These are phyloP conservation scores for Trypanosoma rangeli DNA, from an alignment of 208 protist species.

Conservation along the genomic window DNA sequence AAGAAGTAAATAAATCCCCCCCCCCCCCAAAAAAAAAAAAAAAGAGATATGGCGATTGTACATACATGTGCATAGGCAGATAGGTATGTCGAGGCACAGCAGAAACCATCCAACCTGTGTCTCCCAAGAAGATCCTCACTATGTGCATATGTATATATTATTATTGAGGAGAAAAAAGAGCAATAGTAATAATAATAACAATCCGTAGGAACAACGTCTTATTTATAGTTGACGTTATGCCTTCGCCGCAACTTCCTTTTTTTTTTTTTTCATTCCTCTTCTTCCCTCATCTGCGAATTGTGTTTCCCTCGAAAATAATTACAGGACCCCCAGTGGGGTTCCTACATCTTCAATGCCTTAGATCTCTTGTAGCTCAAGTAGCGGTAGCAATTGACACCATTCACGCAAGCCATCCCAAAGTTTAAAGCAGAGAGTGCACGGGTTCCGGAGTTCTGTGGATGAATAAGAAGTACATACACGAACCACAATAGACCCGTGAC, in stretches of 20 bases:
- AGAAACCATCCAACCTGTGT: background rate
- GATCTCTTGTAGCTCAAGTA: conserved; percentile 44
- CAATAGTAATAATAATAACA: no score
- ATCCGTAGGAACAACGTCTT: no score
- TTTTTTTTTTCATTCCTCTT: conserved; percentile 5
- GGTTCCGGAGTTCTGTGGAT: conserved; percentile 88
- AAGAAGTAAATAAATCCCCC: background rate
- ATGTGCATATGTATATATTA: no score
- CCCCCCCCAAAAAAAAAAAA: no score
- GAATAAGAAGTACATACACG: conserved; percentile 86
- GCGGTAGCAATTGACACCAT: conserved; percentile 87
- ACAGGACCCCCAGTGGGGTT: conserved; percentile 2
- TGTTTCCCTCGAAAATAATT: background rate
- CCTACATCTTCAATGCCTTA: conserved; percentile 14
- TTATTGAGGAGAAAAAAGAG: no score
- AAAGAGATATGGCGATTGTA: no score
- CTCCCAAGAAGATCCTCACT: no score
- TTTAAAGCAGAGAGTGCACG: conserved; percentile 82
- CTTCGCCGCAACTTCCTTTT: no score
- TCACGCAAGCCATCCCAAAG: conserved; percentile 75
- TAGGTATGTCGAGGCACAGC: background rate
- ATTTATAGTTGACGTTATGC: no score
- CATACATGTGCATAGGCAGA: background rate
- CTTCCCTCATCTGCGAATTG: no score
- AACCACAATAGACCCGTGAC: conserved; percentile 83